Conservation (phyloP, 1,139 yeast species). For the Suhomyces coccinellae region DNA sequence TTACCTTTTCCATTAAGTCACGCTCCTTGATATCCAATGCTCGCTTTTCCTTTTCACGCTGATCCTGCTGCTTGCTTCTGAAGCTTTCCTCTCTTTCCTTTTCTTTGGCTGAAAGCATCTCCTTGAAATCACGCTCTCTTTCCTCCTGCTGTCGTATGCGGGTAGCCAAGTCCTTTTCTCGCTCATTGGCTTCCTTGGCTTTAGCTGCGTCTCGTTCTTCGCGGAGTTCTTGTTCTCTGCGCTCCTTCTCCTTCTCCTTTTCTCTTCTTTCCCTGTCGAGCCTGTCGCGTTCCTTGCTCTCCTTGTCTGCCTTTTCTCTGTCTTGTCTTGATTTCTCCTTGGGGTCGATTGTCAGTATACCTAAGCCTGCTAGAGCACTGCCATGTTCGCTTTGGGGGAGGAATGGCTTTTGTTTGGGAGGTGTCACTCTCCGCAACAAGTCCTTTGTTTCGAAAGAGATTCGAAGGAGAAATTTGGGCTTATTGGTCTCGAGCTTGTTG, state of each 20-base stretch:
- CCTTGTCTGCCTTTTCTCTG: conserved; percentile 4
- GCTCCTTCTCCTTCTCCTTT: conserved; percentile 2
- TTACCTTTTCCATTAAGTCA: conserved; percentile 33
- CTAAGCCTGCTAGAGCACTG: conserved; percentile 22
- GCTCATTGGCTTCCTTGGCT: background rate
- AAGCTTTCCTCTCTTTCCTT: conserved; percentile 20
- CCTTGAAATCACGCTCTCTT: conserved; percentile 14
- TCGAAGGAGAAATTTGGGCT: conserved; percentile 35
- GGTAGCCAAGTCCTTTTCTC: conserved; percentile 4
- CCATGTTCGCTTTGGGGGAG: conserved; percentile 2
- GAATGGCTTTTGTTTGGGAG: background rate
- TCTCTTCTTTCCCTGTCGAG: conserved; percentile 1
- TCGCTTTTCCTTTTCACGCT: conserved; percentile 5
- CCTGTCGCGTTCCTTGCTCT: background rate
- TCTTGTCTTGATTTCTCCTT: conserved; percentile 2
- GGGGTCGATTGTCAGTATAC: conserved; percentile 19
- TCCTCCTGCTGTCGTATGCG: conserved; percentile 12
- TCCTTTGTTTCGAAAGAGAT: conserved; percentile 22
- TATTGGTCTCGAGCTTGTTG: conserved; percentile 28
- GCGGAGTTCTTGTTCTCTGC: conserved; percentile 5
- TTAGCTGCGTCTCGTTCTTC: conserved; percentile 7
- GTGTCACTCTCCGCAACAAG: background rate
- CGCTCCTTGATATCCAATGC: conserved; percentile 17
- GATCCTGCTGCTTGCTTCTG: conserved; percentile 9
- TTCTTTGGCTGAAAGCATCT: conserved; percentile 11